phyloP scores from a whole-genome alignment of 2,329 filamentous ascomycete species.

The Colletotrichum spaethianum region DNA sequence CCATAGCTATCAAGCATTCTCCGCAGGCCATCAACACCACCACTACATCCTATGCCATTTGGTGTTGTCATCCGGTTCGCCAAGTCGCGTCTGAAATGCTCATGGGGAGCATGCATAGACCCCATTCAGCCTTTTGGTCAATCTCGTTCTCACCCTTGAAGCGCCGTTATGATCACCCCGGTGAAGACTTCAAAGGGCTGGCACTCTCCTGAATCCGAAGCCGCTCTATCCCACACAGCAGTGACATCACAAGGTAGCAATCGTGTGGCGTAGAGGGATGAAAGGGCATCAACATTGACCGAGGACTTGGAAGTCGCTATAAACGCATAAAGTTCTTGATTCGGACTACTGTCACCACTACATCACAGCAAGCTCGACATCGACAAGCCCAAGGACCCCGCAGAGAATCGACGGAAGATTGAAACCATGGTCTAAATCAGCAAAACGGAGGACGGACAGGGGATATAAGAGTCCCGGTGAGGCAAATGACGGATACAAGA shows the following conservation, averaged over 20 bases:
- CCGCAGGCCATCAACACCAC: neutral
- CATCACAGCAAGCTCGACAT: constrained; percentile 13
- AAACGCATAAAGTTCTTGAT: neutral
- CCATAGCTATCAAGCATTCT: constrained; percentile 11
- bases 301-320: too few relatives aligned
- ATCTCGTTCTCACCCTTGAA: constrained; percentile 10
- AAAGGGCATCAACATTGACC: neutral
- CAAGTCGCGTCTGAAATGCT: constrained; percentile 22
- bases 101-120: constrained; percentile 8
- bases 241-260: neutral
- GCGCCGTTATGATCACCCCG: constrained; percentile 2
- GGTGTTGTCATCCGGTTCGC: constrained; percentile 17
- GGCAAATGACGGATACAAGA: neutral
- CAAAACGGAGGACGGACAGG: neutral
- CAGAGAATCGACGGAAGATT: neutral
- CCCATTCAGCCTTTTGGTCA: constrained; percentile 2
- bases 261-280: neutral
- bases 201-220: neutral
- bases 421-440: neutral
- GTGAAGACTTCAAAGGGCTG: neutral
- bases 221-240: neutral
- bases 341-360: neutral
- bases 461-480: neutral
- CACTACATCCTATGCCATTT: constrained; percentile 10
- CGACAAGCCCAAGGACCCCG: constrained; percentile 20